Percentiles rank a stretch among this genome's conserved stretches.
These are phyloP conservation scores for Penicillium psychrofluorescens DNA, from an alignment of 495 filamentous ascomycete species.

Conservation along the genomic window DNA sequence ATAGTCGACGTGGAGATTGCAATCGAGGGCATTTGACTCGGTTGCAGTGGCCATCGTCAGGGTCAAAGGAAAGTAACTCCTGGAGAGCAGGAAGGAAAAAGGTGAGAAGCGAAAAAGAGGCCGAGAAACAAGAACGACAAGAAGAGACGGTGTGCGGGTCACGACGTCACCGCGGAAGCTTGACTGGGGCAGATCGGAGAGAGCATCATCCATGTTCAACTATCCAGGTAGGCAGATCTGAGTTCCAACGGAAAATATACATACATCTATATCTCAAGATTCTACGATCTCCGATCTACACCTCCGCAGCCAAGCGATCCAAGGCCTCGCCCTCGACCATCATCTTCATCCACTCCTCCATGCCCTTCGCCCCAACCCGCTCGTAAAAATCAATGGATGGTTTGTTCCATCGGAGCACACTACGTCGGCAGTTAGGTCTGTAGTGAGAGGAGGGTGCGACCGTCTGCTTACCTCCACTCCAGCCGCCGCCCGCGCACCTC, in stretches of 20 bases:
- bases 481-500: conserved; percentile 65
- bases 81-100: no score
- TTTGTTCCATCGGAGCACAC: conserved; percentile 85
- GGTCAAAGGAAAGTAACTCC: not conserved
- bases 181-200: not conserved
- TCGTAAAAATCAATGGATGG: conserved; percentile 82
- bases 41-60: conserved; percentile 7
- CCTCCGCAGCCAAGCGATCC: conserved; percentile 43
- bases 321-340: conserved; percentile 73
- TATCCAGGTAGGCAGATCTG: not conserved
- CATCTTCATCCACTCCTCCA: conserved; percentile 89
- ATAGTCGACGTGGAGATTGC: conserved; percentile 80
- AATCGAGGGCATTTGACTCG: conserved; percentile 21
- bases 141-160: not conserved
- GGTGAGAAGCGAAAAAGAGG: no score
- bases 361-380: conserved; percentile 66
- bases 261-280: not conserved
- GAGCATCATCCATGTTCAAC: no score
- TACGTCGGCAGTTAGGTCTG: no score
- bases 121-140: no score
- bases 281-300: conserved; percentile 1
- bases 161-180: conserved; percentile 12
- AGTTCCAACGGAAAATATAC: not conserved
- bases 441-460: no score
- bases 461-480: conserved; percentile 57